These are phyloP conservation scores for Ophiosphaerella narmari DNA, from an alignment of 2,329 filamentous ascomycete species.

Conservation along the genomic window DNA sequence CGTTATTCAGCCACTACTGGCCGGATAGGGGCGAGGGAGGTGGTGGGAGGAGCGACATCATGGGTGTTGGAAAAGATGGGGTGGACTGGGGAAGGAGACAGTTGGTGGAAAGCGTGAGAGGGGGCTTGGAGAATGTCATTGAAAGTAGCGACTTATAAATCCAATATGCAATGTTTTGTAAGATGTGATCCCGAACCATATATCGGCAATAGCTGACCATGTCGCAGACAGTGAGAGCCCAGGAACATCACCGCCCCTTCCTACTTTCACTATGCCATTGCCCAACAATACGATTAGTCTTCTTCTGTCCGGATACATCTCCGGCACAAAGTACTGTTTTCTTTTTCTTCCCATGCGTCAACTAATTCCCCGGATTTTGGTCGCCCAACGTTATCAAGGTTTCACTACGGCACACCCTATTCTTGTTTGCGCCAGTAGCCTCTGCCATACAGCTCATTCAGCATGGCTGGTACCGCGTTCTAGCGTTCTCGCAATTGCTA, in stretches of 20 bases:
- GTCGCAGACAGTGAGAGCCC: too few relatives aligned
- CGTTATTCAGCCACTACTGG: slow-evolving; percentile 28
- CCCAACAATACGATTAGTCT: background rate
- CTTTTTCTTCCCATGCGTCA: background rate
- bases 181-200: too few relatives aligned
- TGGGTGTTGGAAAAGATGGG: slow-evolving; percentile 20
- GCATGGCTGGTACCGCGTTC: slow-evolving; percentile 12
- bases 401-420: too few relatives aligned
- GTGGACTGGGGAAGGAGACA: slow-evolving; percentile 21
- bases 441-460: slow-evolving; percentile 2
- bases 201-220: too few relatives aligned
- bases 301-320: background rate
- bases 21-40: slow-evolving; percentile 6
- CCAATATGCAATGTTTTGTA: too few relatives aligned
- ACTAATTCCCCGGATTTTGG: background rate
- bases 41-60: slow-evolving; percentile 26
- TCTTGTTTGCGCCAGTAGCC: background rate
- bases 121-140: slow-evolving; percentile 22
- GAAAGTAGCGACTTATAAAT: slow-evolving; percentile 8
- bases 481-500: background rate
- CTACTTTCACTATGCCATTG: too few relatives aligned
- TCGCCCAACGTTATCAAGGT: background rate
- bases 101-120: slow-evolving; percentile 29
- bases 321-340: background rate
- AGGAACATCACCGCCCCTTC: too few relatives aligned